Base-by-base conservation (phyloP, 2,329 filamentous ascomycete species). In the Arthroderma sp. region DNA sequence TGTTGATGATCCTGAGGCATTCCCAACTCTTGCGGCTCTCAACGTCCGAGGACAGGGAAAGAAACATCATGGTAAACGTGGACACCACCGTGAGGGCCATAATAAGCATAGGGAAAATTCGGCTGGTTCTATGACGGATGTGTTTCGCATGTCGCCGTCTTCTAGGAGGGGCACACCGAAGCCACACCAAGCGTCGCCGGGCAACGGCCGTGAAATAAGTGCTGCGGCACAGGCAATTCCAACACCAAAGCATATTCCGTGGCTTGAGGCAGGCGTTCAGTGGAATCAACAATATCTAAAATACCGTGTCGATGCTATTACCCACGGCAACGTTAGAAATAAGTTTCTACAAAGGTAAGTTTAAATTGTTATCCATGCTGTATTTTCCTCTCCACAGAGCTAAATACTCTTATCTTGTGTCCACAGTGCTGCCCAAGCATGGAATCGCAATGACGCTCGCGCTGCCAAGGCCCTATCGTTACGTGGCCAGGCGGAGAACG, bases 391-490 rank as follows among this genome's bases (percentile, higher is more conserved):
- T 28, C 0, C 27, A 44, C 36, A 41, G 34, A 28, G 40, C 5
- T 29, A 44, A n/a, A 34, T 9, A 37, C 22, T 48, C 38, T 39
- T 47, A 28, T 40, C 36, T 31, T 30, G 5, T 11, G 9, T 15
- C 22, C 48, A 36, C 51, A 93, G 88, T 63, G 91, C 91, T 53
- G 89, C 89, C 6, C 89, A 96, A 73, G 91, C 91, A 22, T 98
- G 91, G 89, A 95, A 96, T 61, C 83, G 91, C 47, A 96, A 95
- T 57, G 91, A 98, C 62, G 89, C 91, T 36, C 82, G 91, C 50
- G 89, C 91, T 11, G 91, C 91, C 49, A 96, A 96, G 68, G 89
- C 89, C 30, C 75, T 96, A 41, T 94, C 86, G 56, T 77, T 96
- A 38, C 83, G 91, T 29, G 91, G 91, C 8, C 91, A 96, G 66